Evolutionary conservation across 2,329 filamentous ascomycete genomes (phyloP), one percentile per base, ranked within the genome.

Genomic region (Venturia carpophila): DNA sequence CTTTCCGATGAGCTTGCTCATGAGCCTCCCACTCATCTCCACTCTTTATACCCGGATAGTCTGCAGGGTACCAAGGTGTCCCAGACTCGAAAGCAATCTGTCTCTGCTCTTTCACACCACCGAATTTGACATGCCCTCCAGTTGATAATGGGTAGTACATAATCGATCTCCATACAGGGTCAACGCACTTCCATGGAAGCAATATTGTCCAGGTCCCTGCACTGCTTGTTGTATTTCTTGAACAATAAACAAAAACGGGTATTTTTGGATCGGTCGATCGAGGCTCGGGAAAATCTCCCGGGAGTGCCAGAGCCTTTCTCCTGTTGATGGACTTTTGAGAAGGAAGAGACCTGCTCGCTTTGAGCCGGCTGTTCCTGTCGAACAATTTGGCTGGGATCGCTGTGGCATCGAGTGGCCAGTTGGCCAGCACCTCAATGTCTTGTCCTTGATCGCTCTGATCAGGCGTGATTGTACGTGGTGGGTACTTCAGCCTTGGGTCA

Each of bases 151-250:
- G 90, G 67, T 87, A 91, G 72, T 91, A 91, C 77, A 96, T 88
- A 17, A 97, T 77, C 60, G 85, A 87, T 70, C 93, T 88, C 94
- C 94, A 99, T 41, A 97, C 80, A 0, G 91, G 85, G 43, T 86
- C 80, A 43, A 97, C 88, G 70, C 90, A 96, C 72, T 90, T 92
- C 91, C 93, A 97, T 0, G 94, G 94, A 3, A 94, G 82, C 30
- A 97, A 80, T 1, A 97, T 74, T 0, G 87, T 94, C 91, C 92
- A 97, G 0, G 82, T 87, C 0, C 88, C 88, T 60, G 88, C 86
- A 1, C 80, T 78, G 60, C 82, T 82, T 13, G 75, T 78, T 45
- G 77, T 76, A 1, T 74, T 70, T 13, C 85, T 82, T 13, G 84
- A 85, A 42, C 87, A 81, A 5, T 91, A 80, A 6, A 95, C 76